Conservation (phyloP, 805 yeast species). For the Lachancea sp. region DNA sequence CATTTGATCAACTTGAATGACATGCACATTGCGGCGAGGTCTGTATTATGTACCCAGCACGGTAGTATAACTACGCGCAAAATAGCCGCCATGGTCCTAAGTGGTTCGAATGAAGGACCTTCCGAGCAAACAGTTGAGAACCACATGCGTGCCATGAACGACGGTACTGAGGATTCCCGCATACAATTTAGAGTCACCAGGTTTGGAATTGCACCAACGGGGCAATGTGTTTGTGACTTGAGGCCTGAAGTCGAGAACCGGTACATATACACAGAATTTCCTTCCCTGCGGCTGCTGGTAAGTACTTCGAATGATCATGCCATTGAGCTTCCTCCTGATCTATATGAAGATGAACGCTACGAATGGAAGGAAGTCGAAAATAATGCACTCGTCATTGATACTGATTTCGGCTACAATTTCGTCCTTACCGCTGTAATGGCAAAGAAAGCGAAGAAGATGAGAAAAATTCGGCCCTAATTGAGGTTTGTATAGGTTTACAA, state of each 20-base stretch:
- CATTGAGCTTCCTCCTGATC: conserved; percentile 7
- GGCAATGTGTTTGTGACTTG: conserved; percentile 19
- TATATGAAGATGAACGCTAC: conserved; percentile 15
- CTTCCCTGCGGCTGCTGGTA: conserved; percentile 16
- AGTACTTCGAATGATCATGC: conserved; percentile 11
- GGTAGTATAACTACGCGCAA: conserved; percentile 7
- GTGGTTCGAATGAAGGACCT: conserved; percentile 18
- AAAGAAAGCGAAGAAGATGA: conserved; percentile 4
- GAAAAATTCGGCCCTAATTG: neutral
- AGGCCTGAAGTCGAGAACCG: conserved; percentile 12
- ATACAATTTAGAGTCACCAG: conserved; percentile 23
- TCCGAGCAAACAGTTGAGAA: conserved; percentile 6
- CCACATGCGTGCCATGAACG: conserved; percentile 13
- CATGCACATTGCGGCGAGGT: conserved; percentile 5
- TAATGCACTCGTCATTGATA: conserved; percentile 6
- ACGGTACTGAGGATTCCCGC: conserved; percentile 4
- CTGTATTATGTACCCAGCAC: conserved; percentile 5
- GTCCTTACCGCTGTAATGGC: conserved; percentile 8
- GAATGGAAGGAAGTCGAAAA: conserved; percentile 17
- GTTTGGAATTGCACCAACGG: conserved; percentile 18
- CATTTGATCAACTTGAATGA: conserved; percentile 11
- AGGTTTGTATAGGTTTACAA: neutral
- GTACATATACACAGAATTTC: conserved; percentile 9
- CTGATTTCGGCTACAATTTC: conserved; percentile 14
- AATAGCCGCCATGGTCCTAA: conserved; percentile 14